Base-by-base conservation (phyloP, 257 asterid species). In the Solanum dulcamara region DNA sequence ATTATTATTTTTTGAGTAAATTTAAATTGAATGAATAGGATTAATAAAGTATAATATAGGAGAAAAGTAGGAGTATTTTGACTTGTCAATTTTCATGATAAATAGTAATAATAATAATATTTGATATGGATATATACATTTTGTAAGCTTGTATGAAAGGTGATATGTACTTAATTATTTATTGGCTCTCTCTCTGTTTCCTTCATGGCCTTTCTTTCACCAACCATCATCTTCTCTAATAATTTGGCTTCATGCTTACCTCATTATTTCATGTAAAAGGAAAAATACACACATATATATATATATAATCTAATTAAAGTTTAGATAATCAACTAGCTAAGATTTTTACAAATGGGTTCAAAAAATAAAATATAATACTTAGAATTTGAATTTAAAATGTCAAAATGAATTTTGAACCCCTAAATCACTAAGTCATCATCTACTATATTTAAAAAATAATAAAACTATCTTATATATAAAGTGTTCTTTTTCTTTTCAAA, bases 241-340 rank as follows among this genome's bases (percentile, higher is more conserved):
- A 87, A 59, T 87, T 85, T 83, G 87, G 86, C 84, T 85, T 86
- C 70, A 85, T 46, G 86, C 84, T 59, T 85, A 59, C 87, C 85
- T 85, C 71, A 80, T 81, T 72, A 85, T 84, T 70, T 75, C 81
- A 57, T 42, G 67, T 82, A 83, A 57, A 81, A 46, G 33, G 30
- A 80, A 62, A 38, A 7, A 17, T 2, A 15, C 2, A 55, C 26
- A 18, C 30, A 42, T 14, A 48, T 48, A 48, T 42, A 42, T 42
- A 37, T 7, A 55, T 37, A n/a, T 55, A 12, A 48, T 48, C 20
- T 4, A 48, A 48, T 14, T 48, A 48, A 14, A 48, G 55, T 48
- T 14, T 15, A 14, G 22, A 7, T 20, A 18, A 48, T 48, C 55
- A 48, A 48, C 55, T 15, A 48, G n/a, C 55, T 48, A 48, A 48